These are phyloP conservation scores for Elsinoe necatrix DNA, from an alignment of 2,329 filamentous ascomycete species.

Conservation along the genomic window DNA sequence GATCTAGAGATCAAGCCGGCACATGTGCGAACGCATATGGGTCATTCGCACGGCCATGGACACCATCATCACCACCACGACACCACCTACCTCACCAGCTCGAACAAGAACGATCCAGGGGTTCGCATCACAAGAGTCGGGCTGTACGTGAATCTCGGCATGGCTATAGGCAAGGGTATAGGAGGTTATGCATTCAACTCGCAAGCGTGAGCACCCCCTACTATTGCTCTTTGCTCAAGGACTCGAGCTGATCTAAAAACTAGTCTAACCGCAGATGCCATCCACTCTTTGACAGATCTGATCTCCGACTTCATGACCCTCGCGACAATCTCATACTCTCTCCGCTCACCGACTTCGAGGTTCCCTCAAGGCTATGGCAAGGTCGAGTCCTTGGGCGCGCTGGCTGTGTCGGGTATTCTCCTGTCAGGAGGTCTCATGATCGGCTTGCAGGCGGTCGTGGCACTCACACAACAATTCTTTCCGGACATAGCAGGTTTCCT, in stretches of 20 bases:
- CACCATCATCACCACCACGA: conserved; percentile 74
- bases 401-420: conserved; percentile 87
- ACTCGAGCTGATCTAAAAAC: background rate
- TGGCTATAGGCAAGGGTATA: conserved; percentile 87
- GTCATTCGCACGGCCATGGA: conserved; percentile 39
- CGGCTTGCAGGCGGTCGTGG: conserved; percentile 59
- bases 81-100: conserved; percentile 70
- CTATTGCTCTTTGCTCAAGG: conserved; percentile 8
- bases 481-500: conserved; percentile 38
- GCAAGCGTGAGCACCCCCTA: conserved; percentile 43
- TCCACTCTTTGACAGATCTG: conserved; percentile 90
- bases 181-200: conserved; percentile 94
- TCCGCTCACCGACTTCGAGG: conserved; percentile 70
- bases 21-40: conserved; percentile 26
- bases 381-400: conserved; percentile 87
- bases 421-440: conserved; percentile 86
- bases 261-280: conserved; percentile 61
- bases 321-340: conserved; percentile 85
- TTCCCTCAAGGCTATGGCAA: conserved; percentile 95
- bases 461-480: conserved; percentile 44
- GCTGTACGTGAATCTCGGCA: conserved; percentile 79
- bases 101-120: conserved; percentile 82
- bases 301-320: conserved; percentile 92
- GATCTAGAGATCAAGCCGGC: conserved; percentile 15
- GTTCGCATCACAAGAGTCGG: conserved; percentile 90